Evolutionary conservation across 805 yeast genomes (phyloP), one percentile per base, ranked within the genome.

Genomic region (Isabelozyma gotoi): DNA sequence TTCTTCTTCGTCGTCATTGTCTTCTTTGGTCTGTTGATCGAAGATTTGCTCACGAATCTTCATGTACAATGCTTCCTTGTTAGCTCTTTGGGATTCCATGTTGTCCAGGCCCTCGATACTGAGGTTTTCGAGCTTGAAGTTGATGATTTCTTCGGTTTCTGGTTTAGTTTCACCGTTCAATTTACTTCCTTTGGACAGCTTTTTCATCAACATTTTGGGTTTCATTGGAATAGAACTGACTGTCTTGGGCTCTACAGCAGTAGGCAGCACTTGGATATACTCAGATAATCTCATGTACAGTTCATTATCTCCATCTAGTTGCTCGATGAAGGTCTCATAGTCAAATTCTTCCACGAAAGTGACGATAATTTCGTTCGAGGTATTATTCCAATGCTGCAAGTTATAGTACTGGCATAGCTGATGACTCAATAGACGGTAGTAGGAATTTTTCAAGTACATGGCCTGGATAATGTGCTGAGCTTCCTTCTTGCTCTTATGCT

Each of bases 321-420:
- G 11, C 15, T 39, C 24, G 10, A 29, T 32, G 36, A 49, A 40
- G 12, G 19, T 31, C 12, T 43, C 40, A 42, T 59, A 56, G 41
- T 57, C 49, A 20, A 52, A 41, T 5, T 38, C 46, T 3, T 44
- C 47, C 7, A 39, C 42, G 15, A 49, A 48, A 15, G 57, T 50
- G 1, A 58, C 65, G 7, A 55, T 40, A 7, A 60, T 60, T 27
- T 60, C 64, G 35, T 54, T 52, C 18, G 38, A 19, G n/a, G 47
- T 33, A 38, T 49, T 55, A 42, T 60, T 56, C 56, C 55, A 51
- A 54, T 85, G 91, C 35, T 81, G 81, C 43, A 85, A 59, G 18
- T 71, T 66, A 54, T 84, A 82, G 57, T 83, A 84, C 32, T 81
- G 84, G 4, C 90, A 87, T 29, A 84, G 65, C 50, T 84, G 85